Evolutionary conservation across 805 yeast genomes (phyloP), one percentile per base, ranked within the genome.

Genomic region (Lipomyces spencermartinsiae): DNA sequence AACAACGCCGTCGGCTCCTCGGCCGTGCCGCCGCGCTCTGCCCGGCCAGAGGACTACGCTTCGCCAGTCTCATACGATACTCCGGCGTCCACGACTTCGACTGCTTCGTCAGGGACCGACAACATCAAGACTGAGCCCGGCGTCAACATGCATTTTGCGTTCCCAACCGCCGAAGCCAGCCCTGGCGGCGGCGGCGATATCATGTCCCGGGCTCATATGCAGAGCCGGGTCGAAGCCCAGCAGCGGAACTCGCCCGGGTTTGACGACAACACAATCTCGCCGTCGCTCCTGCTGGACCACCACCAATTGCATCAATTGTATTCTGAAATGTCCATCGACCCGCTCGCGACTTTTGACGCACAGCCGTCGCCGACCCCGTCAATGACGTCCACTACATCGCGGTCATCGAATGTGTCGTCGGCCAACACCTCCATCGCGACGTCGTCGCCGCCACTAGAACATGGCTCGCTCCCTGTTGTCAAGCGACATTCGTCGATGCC

Each of bases 311-410:
- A 33, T 59, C 54, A 22, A n/a, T n/a, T 22, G 34, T 43, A 33
- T 10, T 49, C 33, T 16, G 25, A 55, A 55, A 59, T 37, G 54
- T 31, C 57, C 22, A 37, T 43, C 49, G 49, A 43, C 22, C 49
- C 49, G 22, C 49, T 43, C 49, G 16, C 49, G 1, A n/a, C 57
- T 4, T 31, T 53, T 31, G 29, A 8, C 8, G 46, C 63, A 12
- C 66, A 66, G n/a, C 69, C 71, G 33, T 66, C 71, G 43, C 69
- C 71, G 7, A 29, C 67, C 1, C 62, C 70, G 19, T 63, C 70
- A 6, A 55, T 59, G 37, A 54, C 67, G 12, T 66, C 71, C 1
- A 63, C 67, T 1, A 59, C 70, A 12, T 68, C 71, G 53, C 60
- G 63, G 59, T 58, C 66, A 34, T 66, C 70, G n/a, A 29, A 55